Evolutionary conservation across 371 early-diverging fungal genomes (phyloP), one percentile per base, ranked within the genome.

Genomic region (Funneliformis caledonium): DNA sequence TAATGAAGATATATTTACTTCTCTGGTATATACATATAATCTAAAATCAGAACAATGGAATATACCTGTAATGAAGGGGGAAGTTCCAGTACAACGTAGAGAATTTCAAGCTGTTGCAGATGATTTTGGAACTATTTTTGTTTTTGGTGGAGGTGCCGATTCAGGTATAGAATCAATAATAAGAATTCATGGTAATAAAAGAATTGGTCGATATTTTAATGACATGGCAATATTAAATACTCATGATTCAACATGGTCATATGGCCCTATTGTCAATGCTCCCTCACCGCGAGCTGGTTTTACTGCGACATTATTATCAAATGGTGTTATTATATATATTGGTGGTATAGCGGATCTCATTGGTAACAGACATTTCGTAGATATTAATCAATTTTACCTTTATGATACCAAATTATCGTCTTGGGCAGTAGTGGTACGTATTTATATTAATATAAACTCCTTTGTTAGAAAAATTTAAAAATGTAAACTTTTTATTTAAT

Each of bases 281-380:
- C 73, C 73, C 4, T 26, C 9, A 9, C 22, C 50, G 22, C 22
- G 74, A 11, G 19, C 6, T 10, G 74, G 11, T 10, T 73, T 12
- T 16, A 56, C 74, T 22, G 74, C 74, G 1, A 73, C 33, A 4
- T 7, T 73, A 0, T 50, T 73, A 33, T n/a, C 48, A 26, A 56
- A 16, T 56, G 59, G 74, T 26, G 11, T 48, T n/a, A 73, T 73
- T 52, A 8, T 69, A 37, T 73, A 73, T 73, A 31, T 73, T 12
- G 73, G 73, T 3, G 73, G 73, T 4, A 42, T 19, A 22, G 42
- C 47, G 45, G 45, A 10, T 1, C 1, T 4, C 52, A n/a, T 4
- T n/a, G 31, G 10, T 33, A 64, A 22, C n/a, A 4, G 19, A 19
- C n/a, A 19, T 26, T 26, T 26, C 26, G 65, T 65, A 4, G 37